Percentiles rank a stretch among this genome's conserved stretches.
These are phyloP conservation scores for Naematelia aurantialba DNA, from an alignment of 768 basidiomycete species.

Conservation along the genomic window DNA sequence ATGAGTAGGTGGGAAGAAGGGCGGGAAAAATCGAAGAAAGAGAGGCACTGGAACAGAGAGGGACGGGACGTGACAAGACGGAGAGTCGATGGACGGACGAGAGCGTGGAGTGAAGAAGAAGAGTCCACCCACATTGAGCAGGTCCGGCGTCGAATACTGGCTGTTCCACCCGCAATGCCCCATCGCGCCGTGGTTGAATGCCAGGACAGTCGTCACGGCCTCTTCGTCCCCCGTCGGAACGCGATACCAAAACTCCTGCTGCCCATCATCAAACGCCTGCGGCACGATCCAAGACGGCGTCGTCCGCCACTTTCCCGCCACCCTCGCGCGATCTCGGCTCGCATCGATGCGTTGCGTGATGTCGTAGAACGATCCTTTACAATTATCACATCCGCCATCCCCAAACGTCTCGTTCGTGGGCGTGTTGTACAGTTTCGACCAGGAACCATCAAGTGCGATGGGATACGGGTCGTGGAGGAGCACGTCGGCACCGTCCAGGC, in stretches of 20 bases:
- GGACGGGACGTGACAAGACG: too few species aligned
- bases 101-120: too few species aligned
- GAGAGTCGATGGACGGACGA: too few species aligned
- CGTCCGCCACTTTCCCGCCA: slow-evolving; percentile 1
- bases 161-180: slow-evolving; percentile 16
- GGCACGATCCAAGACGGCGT: slow-evolving; percentile 70
- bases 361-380: slow-evolving; percentile 65
- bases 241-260: slow-evolving; percentile 35
- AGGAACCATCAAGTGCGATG: slow-evolving; percentile 33
- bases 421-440: slow-evolving; percentile 29
- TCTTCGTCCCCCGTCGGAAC: slow-evolving; percentile 14
- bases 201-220: slow-evolving; percentile 9
- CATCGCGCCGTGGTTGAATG: slow-evolving; percentile 18
- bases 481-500: slow-evolving; percentile 65
- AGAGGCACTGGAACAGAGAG: too few species aligned
- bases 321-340: slow-evolving; percentile 55
- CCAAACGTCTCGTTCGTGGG: slow-evolving; percentile 56
- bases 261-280: slow-evolving; percentile 65
- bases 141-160: slow-evolving; percentile 5
- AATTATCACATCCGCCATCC: slow-evolving; percentile 70
- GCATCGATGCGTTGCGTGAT: slow-evolving; percentile 66
- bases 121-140: slow-evolving; percentile 16
- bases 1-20: too few species aligned
- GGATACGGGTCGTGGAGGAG: slow-evolving; percentile 30
- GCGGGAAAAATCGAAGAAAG: too few species aligned